Evolutionary conservation across 2,329 filamentous ascomycete genomes (phyloP), one percentile per base, ranked within the genome.

Genomic region (Fusarium pseudoanthophilum): DNA sequence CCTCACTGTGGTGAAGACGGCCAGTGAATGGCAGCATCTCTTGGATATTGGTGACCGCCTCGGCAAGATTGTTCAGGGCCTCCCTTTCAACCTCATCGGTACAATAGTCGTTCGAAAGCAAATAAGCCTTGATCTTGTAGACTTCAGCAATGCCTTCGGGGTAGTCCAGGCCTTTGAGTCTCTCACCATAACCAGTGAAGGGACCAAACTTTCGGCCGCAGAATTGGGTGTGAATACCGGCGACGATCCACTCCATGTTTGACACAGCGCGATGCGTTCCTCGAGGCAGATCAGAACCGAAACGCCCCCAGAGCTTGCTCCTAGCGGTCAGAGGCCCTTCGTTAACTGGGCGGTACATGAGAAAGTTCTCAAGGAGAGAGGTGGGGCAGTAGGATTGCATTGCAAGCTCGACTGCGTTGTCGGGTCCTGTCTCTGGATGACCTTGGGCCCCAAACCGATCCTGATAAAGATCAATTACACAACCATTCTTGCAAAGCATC

Each of bases 391-490:
- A 40, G 2, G 64, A 45, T 21, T 57, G 51, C 46, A 72, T 59
- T 15, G 69, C 64, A 14, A 72, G 63, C 20, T 72, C 69, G 0
- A 72, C 28, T 9, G 65, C 58, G 6, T 72, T 72, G 5, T 42
- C 28, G 4, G 64, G 69, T 7, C 8, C 40, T 4, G 8, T 4
- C 6, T 21, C 14, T 11, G 20, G 10, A 28, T n/a, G 7, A 14
- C 26, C 48, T 24, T 46, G n/a, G 5, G 55, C 0, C 6, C 13
- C 11, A 43, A 72, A 72, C 4, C 64, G 53, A 42, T 60, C 42
- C 11, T 72, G 64, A 15, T 69, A 39, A 6, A 72, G 55, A 20
- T 72, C 69, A n/a, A 72, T 30, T 8, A 69, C 39, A n/a, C 49
- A 40, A 4, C 64, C 69, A 3, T 46, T 59, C 5, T 21, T 40